Evolutionary conservation across 768 basidiomycete genomes (phyloP), one percentile per base, ranked within the genome.

Genomic region (Calvatia gigantea): DNA sequence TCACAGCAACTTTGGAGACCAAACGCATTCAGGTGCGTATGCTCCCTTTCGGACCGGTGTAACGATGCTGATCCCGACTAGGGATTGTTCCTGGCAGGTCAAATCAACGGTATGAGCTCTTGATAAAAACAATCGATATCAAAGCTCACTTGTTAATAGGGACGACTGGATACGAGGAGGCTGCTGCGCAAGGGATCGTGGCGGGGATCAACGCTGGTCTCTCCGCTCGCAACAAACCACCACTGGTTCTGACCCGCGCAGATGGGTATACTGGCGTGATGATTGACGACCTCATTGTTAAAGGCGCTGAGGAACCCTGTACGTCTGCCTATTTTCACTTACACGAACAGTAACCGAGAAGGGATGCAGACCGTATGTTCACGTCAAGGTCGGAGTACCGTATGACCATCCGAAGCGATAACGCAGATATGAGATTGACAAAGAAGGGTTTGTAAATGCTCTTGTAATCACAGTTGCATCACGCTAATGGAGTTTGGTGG

Each of bases 161-260:
- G 9, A 96, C 94, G 1, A 96, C 94, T 1, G 94, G 94, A 4
- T 96, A 96, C 65, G 94, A 96, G 66, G 94, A 96, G 71, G 94
- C 94, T 1, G 94, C 91, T 2, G 91, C 90, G 3, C 94, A 95
- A 66, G 94, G 94, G 7, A 73, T 83, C n/a, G 70, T 96, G 0
- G 94, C 93, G 1, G 93, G 94, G 2, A 85, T 91, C 48, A 95
- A 96, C 54, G 94, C 94, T 0, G 94, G 91, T 0, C 76, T 93
- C 2, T 72, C 83, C 0, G 85, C 90, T 6, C 73, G 75, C 2
- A 65, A 71, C 12, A 76, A 72, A 37, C 73, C 81, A 1, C 82
- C 87, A 0, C 66, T 96, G 15, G 63, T 84, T 2, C 66, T 95
- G 31, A 83, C 85, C 9, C 82, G 94, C n/a, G 91, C 91, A 4